Conservation (phyloP, 495 filamentous ascomycete species). For the Tuber umbilicatum region DNA sequence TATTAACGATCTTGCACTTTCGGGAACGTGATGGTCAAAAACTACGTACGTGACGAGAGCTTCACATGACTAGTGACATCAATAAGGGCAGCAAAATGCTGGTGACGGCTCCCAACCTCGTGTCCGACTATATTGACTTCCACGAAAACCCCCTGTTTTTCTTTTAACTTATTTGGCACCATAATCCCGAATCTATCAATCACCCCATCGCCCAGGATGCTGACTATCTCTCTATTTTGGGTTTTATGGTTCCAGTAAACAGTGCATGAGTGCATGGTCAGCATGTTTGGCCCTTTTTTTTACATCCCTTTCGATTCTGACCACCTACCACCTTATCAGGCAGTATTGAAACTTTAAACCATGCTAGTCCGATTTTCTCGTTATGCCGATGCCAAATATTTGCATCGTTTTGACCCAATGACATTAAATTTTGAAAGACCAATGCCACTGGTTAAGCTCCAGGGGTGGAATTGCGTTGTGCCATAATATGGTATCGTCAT, state of each 20-base stretch:
- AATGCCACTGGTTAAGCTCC: not conserved
- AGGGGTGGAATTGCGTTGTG: not conserved
- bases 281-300: not conserved
- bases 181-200: conserved; percentile 1
- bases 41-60: conserved; percentile 15
- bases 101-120: conserved; percentile 24
- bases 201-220: not conserved
- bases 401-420: not conserved
- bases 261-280: not conserved
- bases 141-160: conserved; percentile 12
- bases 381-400: not conserved
- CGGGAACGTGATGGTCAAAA: conserved; percentile 20
- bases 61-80: conserved; percentile 33
- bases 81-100: conserved; percentile 21
- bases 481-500: not conserved
- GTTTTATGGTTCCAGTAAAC: not conserved
- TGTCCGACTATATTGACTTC: conserved; percentile 25
- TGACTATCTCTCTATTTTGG: not conserved
- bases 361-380: not conserved
- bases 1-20: conserved; percentile 32
- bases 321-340: not conserved
- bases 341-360: not conserved
- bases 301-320: not conserved
- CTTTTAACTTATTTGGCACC: not conserved
- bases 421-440: not conserved